Evolutionary conservation across 805 yeast species (phyloP).

Genomic region (Pichia exigua): DNA sequence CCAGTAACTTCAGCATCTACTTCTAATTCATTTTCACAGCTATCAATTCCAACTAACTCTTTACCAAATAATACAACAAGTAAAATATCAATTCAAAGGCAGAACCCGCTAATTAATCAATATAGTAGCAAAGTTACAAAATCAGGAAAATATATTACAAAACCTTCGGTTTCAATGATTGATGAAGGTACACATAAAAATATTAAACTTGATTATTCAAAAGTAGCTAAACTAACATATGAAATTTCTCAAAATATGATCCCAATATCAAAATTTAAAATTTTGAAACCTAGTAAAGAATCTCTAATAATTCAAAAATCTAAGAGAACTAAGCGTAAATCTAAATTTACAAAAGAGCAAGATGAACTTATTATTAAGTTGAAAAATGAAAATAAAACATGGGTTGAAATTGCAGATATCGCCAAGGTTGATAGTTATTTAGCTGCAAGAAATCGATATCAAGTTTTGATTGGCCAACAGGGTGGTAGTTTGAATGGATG

Average conservation of each 20-base stretch:
- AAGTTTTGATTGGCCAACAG: slow-evolving; percentile 75
- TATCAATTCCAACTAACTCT: background rate
- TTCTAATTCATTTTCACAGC: background rate
- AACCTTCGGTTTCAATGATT: slow-evolving; percentile 1
- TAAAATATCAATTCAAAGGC: background rate
- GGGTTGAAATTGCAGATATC: slow-evolving; percentile 67
- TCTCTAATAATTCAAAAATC: slow-evolving; percentile 21
- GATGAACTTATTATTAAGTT: slow-evolving; percentile 55
- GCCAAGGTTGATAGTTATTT: slow-evolving; percentile 58
- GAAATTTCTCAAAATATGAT: slow-evolving; percentile 21
- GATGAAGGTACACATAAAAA: background rate
- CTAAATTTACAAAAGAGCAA: slow-evolving; percentile 65
- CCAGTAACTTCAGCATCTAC: background rate
- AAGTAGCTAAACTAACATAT: slow-evolving; percentile 18
- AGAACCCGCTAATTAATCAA: background rate
- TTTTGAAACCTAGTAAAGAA: slow-evolving; percentile 15
- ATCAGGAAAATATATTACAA: background rate
- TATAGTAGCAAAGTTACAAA: background rate
- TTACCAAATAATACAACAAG: background rate
- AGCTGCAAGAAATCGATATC: slow-evolving; percentile 73
- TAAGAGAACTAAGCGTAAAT: slow-evolving; percentile 49
- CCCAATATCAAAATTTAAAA: slow-evolving; percentile 23
- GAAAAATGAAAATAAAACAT: slow-evolving; percentile 55
- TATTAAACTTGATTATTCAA: slow-evolving; percentile 11
- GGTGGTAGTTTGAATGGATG: slow-evolving; percentile 66